These are phyloP conservation scores for Sugiyamaella pinicola DNA, from an alignment of 1,139 yeast species.

Conservation along the genomic window DNA sequence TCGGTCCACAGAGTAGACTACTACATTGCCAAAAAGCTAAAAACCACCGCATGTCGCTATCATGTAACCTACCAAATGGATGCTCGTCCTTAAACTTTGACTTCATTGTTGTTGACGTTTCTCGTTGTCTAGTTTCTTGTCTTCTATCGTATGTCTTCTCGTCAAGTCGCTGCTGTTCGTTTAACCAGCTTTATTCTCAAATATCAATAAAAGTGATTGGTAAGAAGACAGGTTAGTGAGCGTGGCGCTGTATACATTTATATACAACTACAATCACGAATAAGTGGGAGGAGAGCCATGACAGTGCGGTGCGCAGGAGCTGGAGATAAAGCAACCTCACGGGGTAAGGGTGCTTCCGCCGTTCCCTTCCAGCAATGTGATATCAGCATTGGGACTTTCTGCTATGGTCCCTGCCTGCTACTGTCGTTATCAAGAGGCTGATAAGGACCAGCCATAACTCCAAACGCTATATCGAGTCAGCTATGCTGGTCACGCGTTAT, in stretches of 20 bases:
- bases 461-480: too few species aligned
- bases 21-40: too few species aligned
- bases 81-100: constrained; percentile 93
- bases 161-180: too few species aligned
- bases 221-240: constrained; percentile 4
- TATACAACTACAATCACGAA: constrained; percentile 5
- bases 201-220: constrained; percentile 2
- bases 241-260: constrained; percentile 14
- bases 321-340: constrained; percentile 2
- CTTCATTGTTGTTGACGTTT: constrained; percentile 51
- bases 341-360: not conserved
- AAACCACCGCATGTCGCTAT: too few species aligned
- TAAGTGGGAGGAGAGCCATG: not conserved
- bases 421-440: too few species aligned
- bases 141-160: too few species aligned
- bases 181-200: too few species aligned
- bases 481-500: too few species aligned
- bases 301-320: not conserved
- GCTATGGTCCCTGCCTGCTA: too few species aligned
- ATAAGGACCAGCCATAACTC: too few species aligned
- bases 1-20: too few species aligned
- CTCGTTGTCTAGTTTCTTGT: not conserved
- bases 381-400: not conserved
- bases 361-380: not conserved
- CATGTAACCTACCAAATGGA: constrained; percentile 76